Evolutionary conservation across 2,329 filamentous ascomycete species (phyloP).

Genomic region (Endocalyx cinctus): DNA sequence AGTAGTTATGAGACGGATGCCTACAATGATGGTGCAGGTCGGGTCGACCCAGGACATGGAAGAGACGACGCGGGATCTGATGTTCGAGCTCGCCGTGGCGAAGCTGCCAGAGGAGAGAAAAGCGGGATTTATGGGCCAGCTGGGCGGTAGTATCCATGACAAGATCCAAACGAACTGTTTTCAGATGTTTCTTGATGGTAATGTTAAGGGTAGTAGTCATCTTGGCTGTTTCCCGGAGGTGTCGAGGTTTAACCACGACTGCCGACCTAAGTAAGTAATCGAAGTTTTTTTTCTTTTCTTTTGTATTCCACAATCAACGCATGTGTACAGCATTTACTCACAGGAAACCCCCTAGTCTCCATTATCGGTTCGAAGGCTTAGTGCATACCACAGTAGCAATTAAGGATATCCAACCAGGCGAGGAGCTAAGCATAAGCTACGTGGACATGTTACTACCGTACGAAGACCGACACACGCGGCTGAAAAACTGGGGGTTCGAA

Average conservation of each 20-base stretch:
- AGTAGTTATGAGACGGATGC: slow-evolving; percentile 26
- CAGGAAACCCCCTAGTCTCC: slow-evolving; percentile 17
- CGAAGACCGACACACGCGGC: slow-evolving; percentile 24
- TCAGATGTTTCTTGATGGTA: slow-evolving; percentile 25
- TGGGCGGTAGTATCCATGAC: slow-evolving; percentile 23
- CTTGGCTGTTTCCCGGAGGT: slow-evolving; percentile 30
- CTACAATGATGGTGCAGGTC: slow-evolving; percentile 27
- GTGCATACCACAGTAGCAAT: slow-evolving; percentile 33
- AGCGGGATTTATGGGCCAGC: slow-evolving; percentile 25
- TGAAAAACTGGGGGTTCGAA: slow-evolving; percentile 31
- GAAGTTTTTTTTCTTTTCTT: not conserved
- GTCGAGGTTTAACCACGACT: slow-evolving; percentile 34
- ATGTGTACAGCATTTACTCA: not conserved
- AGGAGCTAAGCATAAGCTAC: slow-evolving; percentile 35
- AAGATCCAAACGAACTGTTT: slow-evolving; percentile 34
- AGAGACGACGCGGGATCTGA: slow-evolving; percentile 10
- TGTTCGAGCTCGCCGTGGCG: slow-evolving; percentile 26
- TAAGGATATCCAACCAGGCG: slow-evolving; percentile 29
- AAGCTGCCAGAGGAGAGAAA: slow-evolving; percentile 19
- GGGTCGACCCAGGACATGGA: slow-evolving; percentile 14
- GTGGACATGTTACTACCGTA: slow-evolving; percentile 23
- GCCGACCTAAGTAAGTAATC: slow-evolving; percentile 33
- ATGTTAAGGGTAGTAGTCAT: slow-evolving; percentile 21
- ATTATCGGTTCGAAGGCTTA: slow-evolving; percentile 30
- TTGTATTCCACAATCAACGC: not conserved